Evolutionary conservation across 1,139 yeast species (phyloP).

Genomic region (Ashbya aceris): DNA sequence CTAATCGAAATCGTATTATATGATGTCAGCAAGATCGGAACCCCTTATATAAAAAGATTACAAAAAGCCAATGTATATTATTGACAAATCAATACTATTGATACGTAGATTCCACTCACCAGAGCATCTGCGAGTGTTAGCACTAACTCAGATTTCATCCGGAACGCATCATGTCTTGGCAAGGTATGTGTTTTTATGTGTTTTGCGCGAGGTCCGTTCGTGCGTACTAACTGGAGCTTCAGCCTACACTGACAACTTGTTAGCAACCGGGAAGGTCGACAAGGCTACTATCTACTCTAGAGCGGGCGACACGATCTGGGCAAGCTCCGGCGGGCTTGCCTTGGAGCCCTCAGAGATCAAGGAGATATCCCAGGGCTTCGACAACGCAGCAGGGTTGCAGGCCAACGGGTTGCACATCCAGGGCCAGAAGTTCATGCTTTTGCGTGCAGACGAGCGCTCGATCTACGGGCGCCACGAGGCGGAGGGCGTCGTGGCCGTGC

Average conservation of each 20-base stretch:
- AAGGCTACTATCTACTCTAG: constrained; percentile 87
- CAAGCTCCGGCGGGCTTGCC: constrained; percentile 63
- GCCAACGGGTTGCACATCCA: constrained; percentile 78
- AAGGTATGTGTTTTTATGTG: constrained; percentile 29
- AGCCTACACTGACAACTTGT: constrained; percentile 90
- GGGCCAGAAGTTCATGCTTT: constrained; percentile 78
- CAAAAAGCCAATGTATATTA: background rate
- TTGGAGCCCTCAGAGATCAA: constrained; percentile 63
- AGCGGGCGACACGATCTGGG: constrained; percentile 96
- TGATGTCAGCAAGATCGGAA: background rate
- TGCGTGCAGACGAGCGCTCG: constrained; percentile 86
- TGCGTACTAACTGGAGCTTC: constrained; percentile 9
- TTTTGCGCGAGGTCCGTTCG: background rate
- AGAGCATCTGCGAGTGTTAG: background rate
- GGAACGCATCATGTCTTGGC: constrained; percentile 33
- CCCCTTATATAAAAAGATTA: background rate
- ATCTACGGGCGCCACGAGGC: constrained; percentile 86
- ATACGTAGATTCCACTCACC: background rate
- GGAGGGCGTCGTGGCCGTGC: constrained; percentile 81
- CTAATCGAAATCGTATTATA: background rate
- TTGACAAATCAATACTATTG: constrained; percentile 1
- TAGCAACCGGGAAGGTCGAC: constrained; percentile 79
- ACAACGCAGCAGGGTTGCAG: constrained; percentile 69
- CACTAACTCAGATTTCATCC: background rate
- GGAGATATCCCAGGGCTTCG: constrained; percentile 71